Evolutionary conservation across 1,139 yeast genomes (phyloP), one percentile per base, ranked within the genome.

Genomic region (Blastobotrys indianensis): DNA sequence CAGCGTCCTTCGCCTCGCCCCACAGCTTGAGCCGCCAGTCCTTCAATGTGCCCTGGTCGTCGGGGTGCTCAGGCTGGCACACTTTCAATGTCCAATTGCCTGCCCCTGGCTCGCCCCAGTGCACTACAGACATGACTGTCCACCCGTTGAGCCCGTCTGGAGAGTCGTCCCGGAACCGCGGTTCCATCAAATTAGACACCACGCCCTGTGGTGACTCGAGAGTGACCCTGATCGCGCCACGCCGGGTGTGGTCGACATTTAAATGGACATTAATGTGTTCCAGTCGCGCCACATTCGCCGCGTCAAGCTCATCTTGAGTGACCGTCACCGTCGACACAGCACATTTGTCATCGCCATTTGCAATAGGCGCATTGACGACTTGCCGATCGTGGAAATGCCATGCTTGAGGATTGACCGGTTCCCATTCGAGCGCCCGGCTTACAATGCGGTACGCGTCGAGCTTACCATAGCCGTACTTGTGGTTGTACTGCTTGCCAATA

Each of bases 71-170:
- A 1, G 55, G 64, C 20, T 64, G 66, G 49, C 68, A 67, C 1
- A 90, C 90, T 54, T 75, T 77, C 23, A 92, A 60, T 32, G 68
- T 78, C 98, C 98, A 94, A 12, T 77, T 79, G 9, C 99, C 99
- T 30, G 66, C 65, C 1, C 94, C 94, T 1, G 64, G 52, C 62
- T 88, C 97, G 32, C 96, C 97, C 97, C 98, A 92, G 63, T 92
- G 97, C 2, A 95, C 97, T 17, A 94, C 97, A n/a, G 94, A 78
- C 88, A 90, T 87, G 60, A 92, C 92, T 1, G 88, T 85, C 99
- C 99, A 94, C 54, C 83, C 73, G 8, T 61, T 59, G 55, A 86
- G 84, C 0, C 97, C 96, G 1, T 63, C 69, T 2, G 58, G 56
- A 4, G 80, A 72, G 3, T 51, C 55, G 63, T 94, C 99, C 16